Percentiles rank a stretch among this genome's conserved stretches.
These are phyloP conservation scores for Fusarium metavorans DNA, from an alignment of 2,329 filamentous ascomycete genomes.

Conservation along the genomic window DNA sequence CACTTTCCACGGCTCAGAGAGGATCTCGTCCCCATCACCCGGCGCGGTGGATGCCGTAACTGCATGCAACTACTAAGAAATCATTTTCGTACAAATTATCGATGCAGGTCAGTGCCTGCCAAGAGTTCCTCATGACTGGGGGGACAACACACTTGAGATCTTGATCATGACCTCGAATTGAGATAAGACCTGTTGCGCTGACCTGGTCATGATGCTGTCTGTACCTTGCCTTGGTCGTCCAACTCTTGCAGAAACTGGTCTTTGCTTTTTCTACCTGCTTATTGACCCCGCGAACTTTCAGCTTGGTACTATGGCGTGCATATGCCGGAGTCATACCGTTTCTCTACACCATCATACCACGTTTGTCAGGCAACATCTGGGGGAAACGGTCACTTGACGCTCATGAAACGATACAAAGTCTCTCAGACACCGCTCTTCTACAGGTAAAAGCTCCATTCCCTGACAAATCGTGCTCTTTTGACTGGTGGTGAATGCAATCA, in stretches of 20 bases:
- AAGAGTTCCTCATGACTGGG: background rate
- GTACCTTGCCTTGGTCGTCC: background rate
- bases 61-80: slow-evolving; percentile 1
- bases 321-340: background rate
- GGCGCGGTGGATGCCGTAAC: slow-evolving; percentile 22
- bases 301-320: background rate
- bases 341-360: background rate
- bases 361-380: background rate
- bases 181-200: background rate
- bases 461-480: background rate
- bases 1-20: slow-evolving; percentile 24
- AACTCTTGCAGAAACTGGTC: background rate
- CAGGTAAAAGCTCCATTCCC: background rate
- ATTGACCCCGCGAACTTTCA: background rate
- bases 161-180: background rate
- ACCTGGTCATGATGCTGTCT: background rate
- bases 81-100: background rate
- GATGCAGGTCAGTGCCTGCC: background rate
- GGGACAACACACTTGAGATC: background rate
- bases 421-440: background rate
- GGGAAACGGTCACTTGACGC: background rate
- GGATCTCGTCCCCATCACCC: slow-evolving; percentile 12
- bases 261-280: background rate
- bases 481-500: background rate
- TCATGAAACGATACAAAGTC: background rate